Conservation (phyloP, 345 rosid species). For the Kandelia obovata region DNA sequence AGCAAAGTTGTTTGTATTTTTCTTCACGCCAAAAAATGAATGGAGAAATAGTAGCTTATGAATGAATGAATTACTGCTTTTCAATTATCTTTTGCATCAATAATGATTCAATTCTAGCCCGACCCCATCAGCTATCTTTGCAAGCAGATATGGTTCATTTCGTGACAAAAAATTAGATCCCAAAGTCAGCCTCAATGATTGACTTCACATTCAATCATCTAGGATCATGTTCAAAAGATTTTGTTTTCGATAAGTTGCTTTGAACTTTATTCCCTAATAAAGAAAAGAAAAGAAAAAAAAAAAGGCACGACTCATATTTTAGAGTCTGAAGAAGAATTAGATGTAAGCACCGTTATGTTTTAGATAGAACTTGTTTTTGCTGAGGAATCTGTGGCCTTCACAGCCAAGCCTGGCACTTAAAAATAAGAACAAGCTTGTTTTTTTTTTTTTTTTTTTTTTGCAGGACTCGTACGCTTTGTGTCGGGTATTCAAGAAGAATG, state of each 20-base stretch:
- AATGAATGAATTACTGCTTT: too few species aligned
- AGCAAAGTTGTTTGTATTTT: too few species aligned
- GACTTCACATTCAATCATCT: background rate
- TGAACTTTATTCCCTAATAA: background rate
- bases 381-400: too few species aligned
- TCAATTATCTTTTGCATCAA: too few species aligned
- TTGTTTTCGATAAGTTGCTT: background rate
- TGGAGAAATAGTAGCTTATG: too few species aligned
- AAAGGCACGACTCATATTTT: too few species aligned
- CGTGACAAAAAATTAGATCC: background rate
- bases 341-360: too few species aligned
- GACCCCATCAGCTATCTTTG: too few species aligned
- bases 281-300: too few species aligned
- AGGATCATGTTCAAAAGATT: background rate
- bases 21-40: too few species aligned
- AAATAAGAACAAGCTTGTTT: background rate
- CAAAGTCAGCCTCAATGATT: conserved; percentile 4
- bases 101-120: too few species aligned
- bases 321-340: too few species aligned
- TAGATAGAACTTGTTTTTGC: background rate
- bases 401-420: background rate
- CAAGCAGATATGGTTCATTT: background rate
- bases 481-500: conserved; percentile 94
- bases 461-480: conserved; percentile 90
- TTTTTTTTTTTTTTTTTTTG: background rate